Evolutionary conservation across 306 rosid genomes (phyloP).

Genomic region (Castanopsis chinensis): DNA sequence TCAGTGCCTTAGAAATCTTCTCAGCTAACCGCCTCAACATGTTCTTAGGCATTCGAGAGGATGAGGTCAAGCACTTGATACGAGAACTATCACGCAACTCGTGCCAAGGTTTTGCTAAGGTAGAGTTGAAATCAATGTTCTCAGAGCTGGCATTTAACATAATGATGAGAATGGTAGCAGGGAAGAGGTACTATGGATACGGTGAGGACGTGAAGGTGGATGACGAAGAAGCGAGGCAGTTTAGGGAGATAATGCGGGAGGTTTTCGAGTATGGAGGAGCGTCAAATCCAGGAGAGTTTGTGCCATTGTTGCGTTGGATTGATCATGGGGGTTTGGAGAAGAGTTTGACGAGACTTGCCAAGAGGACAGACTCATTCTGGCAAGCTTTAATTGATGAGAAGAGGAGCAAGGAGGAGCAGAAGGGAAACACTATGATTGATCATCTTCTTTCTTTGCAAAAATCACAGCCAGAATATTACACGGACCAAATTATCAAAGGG

Average conservation of each 20-base stretch:
- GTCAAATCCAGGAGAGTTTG: conserved; percentile 33
- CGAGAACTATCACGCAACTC: conserved; percentile 23
- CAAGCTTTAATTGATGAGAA: conserved; percentile 22
- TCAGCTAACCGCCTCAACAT: conserved; percentile 31
- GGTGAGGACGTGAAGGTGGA: conserved; percentile 12
- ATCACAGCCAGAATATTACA: too few species aligned
- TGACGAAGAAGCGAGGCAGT: conserved; percentile 42
- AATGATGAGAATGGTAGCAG: conserved; percentile 64
- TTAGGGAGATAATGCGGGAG: conserved; percentile 38
- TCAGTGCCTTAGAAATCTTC: conserved; percentile 52
- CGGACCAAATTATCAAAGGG: too few species aligned
- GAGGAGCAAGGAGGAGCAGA: neutral
- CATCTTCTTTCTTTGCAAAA: too few species aligned
- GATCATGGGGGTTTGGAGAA: conserved; percentile 19
- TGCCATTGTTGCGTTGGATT: conserved; percentile 41
- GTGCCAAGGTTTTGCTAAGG: conserved; percentile 13
- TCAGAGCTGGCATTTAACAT: conserved; percentile 52
- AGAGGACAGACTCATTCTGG: conserved; percentile 27
- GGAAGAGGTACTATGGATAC: conserved; percentile 57
- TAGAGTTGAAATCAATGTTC: conserved; percentile 35
- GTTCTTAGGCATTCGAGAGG: conserved; percentile 32
- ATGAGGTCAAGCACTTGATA: conserved; percentile 42
- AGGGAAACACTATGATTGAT: neutral
- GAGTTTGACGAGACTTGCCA: conserved; percentile 20
- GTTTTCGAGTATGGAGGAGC: conserved; percentile 5